Base-by-base conservation (phyloP, 2,329 filamentous ascomycete genomes). In the Fusarium sp. region DNA sequence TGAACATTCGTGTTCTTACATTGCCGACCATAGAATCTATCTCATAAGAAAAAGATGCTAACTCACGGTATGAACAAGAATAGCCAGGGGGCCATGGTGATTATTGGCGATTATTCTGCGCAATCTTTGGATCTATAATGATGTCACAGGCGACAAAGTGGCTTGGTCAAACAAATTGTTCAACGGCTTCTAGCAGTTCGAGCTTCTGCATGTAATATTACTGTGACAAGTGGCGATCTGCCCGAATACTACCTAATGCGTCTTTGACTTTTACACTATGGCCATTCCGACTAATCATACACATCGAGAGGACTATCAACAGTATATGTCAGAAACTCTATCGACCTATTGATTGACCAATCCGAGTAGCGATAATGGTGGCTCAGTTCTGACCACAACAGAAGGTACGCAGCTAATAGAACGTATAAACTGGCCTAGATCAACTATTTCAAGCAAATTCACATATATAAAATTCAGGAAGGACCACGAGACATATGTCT, bases 401-500 rank as follows among this genome's bases (percentile, higher is more conserved):
- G 8, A 16, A 24, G 7, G 7, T 10, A 46, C 2, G 8, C 3
- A 24, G 14, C 42, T 12, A 46, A 24, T 46, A 10, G 22, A 46
- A 24, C 22, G 14, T 17, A 24, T 3, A 46, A 46, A 46, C 8
- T 17, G 14, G 22, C 14, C 12, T 38, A 1, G 16, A n/a, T 5
- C 7, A 38, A 38, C 8, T 9, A 17, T 46, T 11, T 22, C n/a
- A 42, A 42, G 14, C 11, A 7, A 42, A 42, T 14, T n/a, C 22
- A n/a, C 7, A 12, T 42, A 8, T 20, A 42, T 22, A 6, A 6
- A 3, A 22, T 22, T 22, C 11, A 5, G 22, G 22, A 12, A 22
- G 3, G n/a, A 3, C 11, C 6, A 14, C 11, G 2, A 42, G 6
- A 7, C 4, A 12, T 1, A 12, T 20, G 14, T 14, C 10, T 6